These are phyloP conservation scores for Phylloporus rhodoxanthus DNA, from an alignment of 768 basidiomycete genomes.

Conservation along the genomic window DNA sequence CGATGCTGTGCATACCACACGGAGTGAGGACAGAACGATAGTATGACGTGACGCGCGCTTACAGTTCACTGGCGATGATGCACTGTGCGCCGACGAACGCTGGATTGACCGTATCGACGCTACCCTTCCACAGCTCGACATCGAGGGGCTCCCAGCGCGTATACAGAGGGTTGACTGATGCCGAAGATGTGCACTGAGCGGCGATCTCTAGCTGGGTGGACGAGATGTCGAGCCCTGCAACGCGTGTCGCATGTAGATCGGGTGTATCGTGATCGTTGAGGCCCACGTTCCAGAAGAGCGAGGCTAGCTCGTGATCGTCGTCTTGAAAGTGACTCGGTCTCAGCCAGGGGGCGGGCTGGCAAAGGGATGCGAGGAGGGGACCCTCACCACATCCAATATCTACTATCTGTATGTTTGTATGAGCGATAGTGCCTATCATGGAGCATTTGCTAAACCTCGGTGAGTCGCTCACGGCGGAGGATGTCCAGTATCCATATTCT, in stretches of 20 bases:
- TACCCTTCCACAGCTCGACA: constrained; percentile 70
- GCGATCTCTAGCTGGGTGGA: constrained; percentile 51
- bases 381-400: constrained; percentile 87
- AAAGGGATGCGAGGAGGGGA: constrained; percentile 59
- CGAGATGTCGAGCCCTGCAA: constrained; percentile 69
- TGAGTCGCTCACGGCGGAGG: constrained; percentile 51
- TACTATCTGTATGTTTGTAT: constrained; percentile 46
- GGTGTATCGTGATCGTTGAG: constrained; percentile 38
- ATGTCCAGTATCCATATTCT: constrained; percentile 66
- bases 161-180: constrained; percentile 27
- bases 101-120: constrained; percentile 60
- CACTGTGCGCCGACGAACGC: constrained; percentile 61
- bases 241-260: constrained; percentile 50
- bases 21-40: background rate
- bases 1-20: constrained; percentile 47
- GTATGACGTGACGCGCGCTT: constrained; percentile 25
- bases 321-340: constrained; percentile 24
- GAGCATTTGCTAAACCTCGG: constrained; percentile 37
- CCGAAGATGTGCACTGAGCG: constrained; percentile 41
- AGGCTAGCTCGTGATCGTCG: constrained; percentile 15
- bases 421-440: background rate
- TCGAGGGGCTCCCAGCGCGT: constrained; percentile 65
- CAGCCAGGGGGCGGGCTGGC: constrained; percentile 72
- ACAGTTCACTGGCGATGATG: constrained; percentile 81
- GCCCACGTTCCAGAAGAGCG: constrained; percentile 20